Evolutionary conservation across 345 rosid species (phyloP).

Genomic region (Corchorus olitorius): DNA sequence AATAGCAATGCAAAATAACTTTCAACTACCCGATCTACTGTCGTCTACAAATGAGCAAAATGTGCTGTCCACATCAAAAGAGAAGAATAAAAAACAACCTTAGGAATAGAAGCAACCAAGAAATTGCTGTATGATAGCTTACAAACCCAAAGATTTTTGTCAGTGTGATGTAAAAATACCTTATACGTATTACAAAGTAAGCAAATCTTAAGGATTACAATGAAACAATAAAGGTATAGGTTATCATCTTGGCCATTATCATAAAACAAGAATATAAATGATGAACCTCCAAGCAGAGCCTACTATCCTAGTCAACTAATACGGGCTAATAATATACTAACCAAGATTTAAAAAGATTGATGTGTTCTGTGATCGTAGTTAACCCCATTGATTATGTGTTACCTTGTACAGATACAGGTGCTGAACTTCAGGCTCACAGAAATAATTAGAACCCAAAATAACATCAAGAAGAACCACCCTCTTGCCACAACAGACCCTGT

Average conservation of each 20-base stretch:
- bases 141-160: neutral
- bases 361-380: conserved; percentile 17
- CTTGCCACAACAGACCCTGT: conserved; percentile 38
- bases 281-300: conserved; percentile 1
- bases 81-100: too few relatives aligned
- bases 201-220: conserved; percentile 15
- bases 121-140: neutral
- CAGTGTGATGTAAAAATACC: neutral
- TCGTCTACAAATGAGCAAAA: too few relatives aligned
- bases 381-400: conserved; percentile 7
- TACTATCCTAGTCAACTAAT: conserved; percentile 29
- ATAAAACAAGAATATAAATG: conserved; percentile 15
- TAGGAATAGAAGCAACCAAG: neutral
- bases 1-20: too few relatives aligned
- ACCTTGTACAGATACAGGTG: conserved; percentile 55
- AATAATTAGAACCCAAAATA: conserved; percentile 66
- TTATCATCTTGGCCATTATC: conserved; percentile 23
- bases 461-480: conserved; percentile 49
- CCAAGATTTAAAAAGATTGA: conserved; percentile 6
- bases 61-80: too few relatives aligned
- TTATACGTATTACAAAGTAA: neutral
- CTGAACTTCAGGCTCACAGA: conserved; percentile 66
- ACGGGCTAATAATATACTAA: conserved; percentile 6
- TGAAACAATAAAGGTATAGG: conserved; percentile 17
- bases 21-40: too few relatives aligned